Conservation (phyloP, 352 stramenopile genomes). For the Phytophthora citricola region DNA sequence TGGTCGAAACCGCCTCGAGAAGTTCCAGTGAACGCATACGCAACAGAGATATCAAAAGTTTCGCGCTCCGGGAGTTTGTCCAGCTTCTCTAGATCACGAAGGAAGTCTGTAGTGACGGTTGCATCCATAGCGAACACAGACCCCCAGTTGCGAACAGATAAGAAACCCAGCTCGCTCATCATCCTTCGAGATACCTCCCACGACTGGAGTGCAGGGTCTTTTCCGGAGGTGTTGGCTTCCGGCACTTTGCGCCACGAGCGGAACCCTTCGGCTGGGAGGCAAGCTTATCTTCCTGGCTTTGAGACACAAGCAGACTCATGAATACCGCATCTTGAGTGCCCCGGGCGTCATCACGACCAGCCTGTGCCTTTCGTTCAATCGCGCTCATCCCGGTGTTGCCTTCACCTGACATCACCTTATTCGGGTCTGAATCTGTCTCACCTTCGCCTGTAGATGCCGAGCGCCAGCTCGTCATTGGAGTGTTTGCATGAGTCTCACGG, state of each 20-base stretch:
- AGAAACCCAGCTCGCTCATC: constrained; percentile 85
- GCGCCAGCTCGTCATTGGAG: constrained; percentile 78
- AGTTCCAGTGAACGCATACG: constrained; percentile 68
- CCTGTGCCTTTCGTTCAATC: constrained; percentile 68
- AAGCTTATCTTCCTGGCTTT: constrained; percentile 64
- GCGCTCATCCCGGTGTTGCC: constrained; percentile 78
- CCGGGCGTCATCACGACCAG: constrained; percentile 57
- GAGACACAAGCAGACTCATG: constrained; percentile 60
- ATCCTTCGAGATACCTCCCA: constrained; percentile 83
- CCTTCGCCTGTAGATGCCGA: constrained; percentile 25
- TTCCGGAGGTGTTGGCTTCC: constrained; percentile 49
- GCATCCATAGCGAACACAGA: constrained; percentile 84
- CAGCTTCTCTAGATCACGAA: constrained; percentile 70
- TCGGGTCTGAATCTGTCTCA: constrained; percentile 23
- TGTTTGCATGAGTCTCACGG: constrained; percentile 62
- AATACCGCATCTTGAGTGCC: constrained; percentile 75
- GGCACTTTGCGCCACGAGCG: constrained; percentile 30
- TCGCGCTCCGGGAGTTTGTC: constrained; percentile 82
- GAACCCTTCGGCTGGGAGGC: constrained; percentile 31
- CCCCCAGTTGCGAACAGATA: constrained; percentile 87
- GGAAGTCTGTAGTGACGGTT: constrained; percentile 49
- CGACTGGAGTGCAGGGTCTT: constrained; percentile 65
- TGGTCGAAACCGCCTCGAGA: constrained; percentile 83
- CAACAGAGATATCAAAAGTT: constrained; percentile 84
- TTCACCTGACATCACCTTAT: constrained; percentile 59